Percentiles rank a stretch among this genome's conserved stretches.
Evolutionary conservation across 2,329 filamentous ascomycete genomes (phyloP).

Genomic region (Colletotrichum chlorophyti): DNA sequence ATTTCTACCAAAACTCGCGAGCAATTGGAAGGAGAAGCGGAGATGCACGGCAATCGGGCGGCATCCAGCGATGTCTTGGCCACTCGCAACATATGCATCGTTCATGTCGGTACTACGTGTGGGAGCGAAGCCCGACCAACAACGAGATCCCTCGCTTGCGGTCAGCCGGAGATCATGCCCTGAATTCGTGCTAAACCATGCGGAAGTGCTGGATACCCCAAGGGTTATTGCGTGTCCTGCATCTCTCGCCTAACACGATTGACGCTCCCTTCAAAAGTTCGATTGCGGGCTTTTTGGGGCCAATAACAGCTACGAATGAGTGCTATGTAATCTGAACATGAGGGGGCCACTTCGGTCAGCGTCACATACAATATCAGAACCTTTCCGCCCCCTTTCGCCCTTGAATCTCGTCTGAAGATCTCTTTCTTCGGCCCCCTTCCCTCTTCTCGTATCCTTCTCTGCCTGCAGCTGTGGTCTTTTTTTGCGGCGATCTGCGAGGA

Average conservation of each 20-base stretch:
- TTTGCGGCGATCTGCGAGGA: not conserved
- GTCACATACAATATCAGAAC: slow-evolving; percentile 12
- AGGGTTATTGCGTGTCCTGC: not conserved
- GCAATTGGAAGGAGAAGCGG: too few relatives aligned
- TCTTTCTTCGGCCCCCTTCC: not conserved
- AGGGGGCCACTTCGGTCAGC: not conserved
- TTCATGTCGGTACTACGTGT: too few relatives aligned
- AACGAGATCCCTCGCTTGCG: too few relatives aligned
- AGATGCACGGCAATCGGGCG: too few relatives aligned
- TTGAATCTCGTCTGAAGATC: not conserved
- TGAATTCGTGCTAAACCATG: not conserved
- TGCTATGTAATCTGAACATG: not conserved
- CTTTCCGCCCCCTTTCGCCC: slow-evolving; percentile 1
- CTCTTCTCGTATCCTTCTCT: not conserved
- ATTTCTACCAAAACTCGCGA: too few relatives aligned
- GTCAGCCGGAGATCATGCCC: slow-evolving; percentile 7
- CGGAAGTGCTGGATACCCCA: not conserved
- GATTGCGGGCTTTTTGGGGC: too few relatives aligned
- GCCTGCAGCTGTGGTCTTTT: not conserved
- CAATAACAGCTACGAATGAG: not conserved
- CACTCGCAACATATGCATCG: too few relatives aligned
- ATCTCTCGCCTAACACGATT: too few relatives aligned
- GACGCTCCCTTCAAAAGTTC: too few relatives aligned
- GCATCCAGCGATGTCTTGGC: too few relatives aligned
- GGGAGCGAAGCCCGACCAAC: too few relatives aligned